Base-by-base conservation (phyloP, 2,329 filamentous ascomycete species). In the Clonostachys sp. region DNA sequence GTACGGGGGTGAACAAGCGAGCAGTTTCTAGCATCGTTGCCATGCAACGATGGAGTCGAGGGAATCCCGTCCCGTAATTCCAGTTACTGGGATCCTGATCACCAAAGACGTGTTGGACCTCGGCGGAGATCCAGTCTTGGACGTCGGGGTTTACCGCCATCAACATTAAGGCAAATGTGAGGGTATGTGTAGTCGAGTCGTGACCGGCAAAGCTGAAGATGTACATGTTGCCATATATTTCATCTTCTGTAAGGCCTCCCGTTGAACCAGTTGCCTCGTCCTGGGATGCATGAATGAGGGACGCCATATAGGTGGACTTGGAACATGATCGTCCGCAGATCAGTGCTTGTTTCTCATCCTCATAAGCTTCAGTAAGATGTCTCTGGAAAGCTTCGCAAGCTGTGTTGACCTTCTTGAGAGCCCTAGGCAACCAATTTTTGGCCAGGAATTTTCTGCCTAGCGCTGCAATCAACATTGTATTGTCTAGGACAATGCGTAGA, bases 201-300 rank as follows among this genome's bases (percentile, higher is more conserved):
- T 77, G 73, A 1, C 75, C 75, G 0, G 75, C 75, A 45, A 78
- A 62, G 43, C 72, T 75, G 50, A 76, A 67, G 2, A 71, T 59
- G 45, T 73, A 75, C 42, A 75, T 58, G 42, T 77, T 77, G 13
- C 74, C 72, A 38, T 72, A 71, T 6, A 79, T 69, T 49, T 79
- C 74, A 1, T 51, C 50, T 41, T 70, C 65, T n/a, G 41, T 42
- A 13, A 42, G 41, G 41, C 41, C 41, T 14, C n/a, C 41, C 6
- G n/a, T 20, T 14, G 13, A 13, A 24, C 41, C n/a, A 39, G 14
- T 17, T n/a, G 41, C n/a, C 34, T 35, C 20, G n/a, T 42, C 46
- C 17, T 39, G 20, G 12, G 46, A 36, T 5, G 45, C 41, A 17
- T 34, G 45, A 5, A 43, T 16, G 17, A 43, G 16, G 18, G 43